These are phyloP conservation scores for Cinnamomum chago DNA, from an alignment of 164 flowering plant species.

Conservation along the genomic window DNA sequence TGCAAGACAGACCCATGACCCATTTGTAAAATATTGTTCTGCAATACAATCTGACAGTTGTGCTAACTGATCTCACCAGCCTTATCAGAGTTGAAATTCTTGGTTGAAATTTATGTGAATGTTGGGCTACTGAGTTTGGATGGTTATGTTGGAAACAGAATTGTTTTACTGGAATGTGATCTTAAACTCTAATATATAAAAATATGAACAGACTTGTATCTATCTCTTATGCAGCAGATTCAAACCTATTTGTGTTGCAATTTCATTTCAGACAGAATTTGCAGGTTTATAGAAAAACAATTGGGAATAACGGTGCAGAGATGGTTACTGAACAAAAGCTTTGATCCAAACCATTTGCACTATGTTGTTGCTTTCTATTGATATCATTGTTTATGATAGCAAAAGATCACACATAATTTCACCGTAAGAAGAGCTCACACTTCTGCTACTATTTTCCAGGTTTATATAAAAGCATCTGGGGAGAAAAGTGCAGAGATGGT, in stretches of 20 bases:
- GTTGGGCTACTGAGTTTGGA: not conserved
- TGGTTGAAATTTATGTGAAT: not conserved
- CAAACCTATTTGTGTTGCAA: too few species aligned
- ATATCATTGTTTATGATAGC: not conserved
- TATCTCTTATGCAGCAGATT: too few species aligned
- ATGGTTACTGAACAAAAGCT: too few species aligned
- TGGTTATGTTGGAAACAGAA: not conserved
- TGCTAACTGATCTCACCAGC: not conserved
- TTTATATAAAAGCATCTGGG: slow-evolving; percentile 90
- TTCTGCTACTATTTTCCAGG: slow-evolving; percentile 35
- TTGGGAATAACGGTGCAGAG: too few species aligned
- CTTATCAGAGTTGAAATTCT: not conserved
- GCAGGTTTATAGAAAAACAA: too few species aligned
- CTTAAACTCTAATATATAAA: not conserved
- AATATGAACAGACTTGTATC: too few species aligned
- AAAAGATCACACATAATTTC: not conserved
- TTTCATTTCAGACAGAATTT: too few species aligned
- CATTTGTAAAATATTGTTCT: not conserved
- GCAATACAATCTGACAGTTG: not conserved
- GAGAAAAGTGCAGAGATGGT: slow-evolving; percentile 97
- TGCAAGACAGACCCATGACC: not conserved
- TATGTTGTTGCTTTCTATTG: too few species aligned
- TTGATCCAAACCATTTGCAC: too few species aligned
- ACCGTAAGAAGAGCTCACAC: not conserved
- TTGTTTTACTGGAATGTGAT: not conserved